Conservation (phyloP, 345 rosid genomes). For the Eutrema heterophyllum region DNA sequence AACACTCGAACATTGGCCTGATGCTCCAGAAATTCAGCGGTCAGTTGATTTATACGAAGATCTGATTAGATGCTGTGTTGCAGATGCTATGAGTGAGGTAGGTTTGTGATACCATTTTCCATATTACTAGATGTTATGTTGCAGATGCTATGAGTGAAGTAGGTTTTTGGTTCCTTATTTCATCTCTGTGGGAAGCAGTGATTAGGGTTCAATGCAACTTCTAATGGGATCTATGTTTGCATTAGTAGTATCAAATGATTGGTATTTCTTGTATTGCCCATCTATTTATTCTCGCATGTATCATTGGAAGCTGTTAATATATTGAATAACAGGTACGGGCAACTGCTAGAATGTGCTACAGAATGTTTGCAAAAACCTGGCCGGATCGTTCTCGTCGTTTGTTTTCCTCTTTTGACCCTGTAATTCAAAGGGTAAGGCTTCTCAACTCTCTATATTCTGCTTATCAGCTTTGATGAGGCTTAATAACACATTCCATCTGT, state of each 20-base stretch:
- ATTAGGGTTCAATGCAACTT: constrained; percentile 5
- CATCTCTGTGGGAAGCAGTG: constrained; percentile 15
- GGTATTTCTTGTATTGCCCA: neutral
- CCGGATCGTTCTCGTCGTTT: constrained; percentile 96
- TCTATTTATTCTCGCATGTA: neutral
- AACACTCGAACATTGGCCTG: constrained; percentile 95
- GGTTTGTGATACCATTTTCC: neutral
- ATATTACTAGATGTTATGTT: constrained; percentile 56
- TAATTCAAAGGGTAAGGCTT: constrained; percentile 81
- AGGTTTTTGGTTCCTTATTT: constrained; percentile 10
- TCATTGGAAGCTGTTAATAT: constrained; percentile 6
- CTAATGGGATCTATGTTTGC: constrained; percentile 2
- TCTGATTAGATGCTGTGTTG: constrained; percentile 83
- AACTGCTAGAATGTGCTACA: constrained; percentile 96
- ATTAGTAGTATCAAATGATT: constrained; percentile 13
- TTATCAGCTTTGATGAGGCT: constrained; percentile 12
- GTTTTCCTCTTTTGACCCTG: constrained; percentile 91
- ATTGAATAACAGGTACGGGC: constrained; percentile 71
- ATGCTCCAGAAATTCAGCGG: constrained; percentile 94
- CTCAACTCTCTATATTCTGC: constrained; percentile 12
- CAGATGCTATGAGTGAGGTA: constrained; percentile 99
- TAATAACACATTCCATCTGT: constrained; percentile 13
- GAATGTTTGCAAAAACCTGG: constrained; percentile 98
- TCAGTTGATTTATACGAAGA: constrained; percentile 91
- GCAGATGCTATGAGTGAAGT: constrained; percentile 92